Evolutionary conservation across 2,329 filamentous ascomycete species (phyloP), one percentile per base, ranked within the genome.

Genomic region (Ophiobolus disseminans): DNA sequence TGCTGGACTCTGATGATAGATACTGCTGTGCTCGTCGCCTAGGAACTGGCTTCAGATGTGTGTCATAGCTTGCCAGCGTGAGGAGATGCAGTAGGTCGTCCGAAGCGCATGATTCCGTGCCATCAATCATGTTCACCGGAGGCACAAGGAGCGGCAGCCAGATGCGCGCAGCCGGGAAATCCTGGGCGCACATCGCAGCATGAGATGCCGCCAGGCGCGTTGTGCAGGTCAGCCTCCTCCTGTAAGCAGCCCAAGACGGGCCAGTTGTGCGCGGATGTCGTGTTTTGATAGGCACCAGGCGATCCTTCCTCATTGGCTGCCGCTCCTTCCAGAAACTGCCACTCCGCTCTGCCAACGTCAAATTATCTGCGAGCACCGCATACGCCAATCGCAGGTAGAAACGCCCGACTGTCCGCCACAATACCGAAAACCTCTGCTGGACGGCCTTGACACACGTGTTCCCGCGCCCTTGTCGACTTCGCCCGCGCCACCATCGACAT

Each of bases 141-240:
- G 40, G 48, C 51, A 61, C 57, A 45, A 36, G 45, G 48, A 53
- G 47, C 52, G 57, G 46, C 31, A 56, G 42, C 38, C n/a, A n/a
- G 16, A 64, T 60, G 65, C 59, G 54, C 52, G 58, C 40, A 53
- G 46, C 63, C 57, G 61, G 62, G 60, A 47, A 36, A 69, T 66
- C 65, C 64, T 59, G 53, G 66, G 30, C 44, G 53, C 38, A 55
- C 53, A 63, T 65, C 59, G 51, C 42, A 57, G 57, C 51, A 53
- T 55, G 44, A 50, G 44, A 57, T 58, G 38, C 40, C 48, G 38
- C 52, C 44, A 53, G 53, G 50, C 51, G 55, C 55, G 48, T 62
- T 43, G 57, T 63, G 53, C 56, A 54, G 42, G 48, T 53, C 49
- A 50, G 53, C 43, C 54, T 50, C 50, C n/a, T 44, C 41, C 37